Base-by-base conservation (phyloP, 2,329 filamentous ascomycete genomes). In the Fusarium annulatum region DNA sequence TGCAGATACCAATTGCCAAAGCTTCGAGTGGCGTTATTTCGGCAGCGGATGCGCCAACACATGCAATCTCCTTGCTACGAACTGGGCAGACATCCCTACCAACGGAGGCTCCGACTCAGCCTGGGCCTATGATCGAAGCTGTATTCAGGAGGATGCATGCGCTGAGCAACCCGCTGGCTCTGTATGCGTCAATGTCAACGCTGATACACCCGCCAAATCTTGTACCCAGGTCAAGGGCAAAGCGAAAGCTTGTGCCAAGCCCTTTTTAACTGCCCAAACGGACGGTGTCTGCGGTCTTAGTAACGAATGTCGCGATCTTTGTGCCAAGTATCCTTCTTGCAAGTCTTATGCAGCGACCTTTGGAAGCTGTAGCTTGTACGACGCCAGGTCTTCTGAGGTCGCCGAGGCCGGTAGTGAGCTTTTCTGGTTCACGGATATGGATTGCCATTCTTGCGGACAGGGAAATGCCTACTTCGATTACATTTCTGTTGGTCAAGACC, bases 341-440 rank as follows among this genome's bases (percentile, higher is more conserved):
- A 76, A 76, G 49, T 76, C 74, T n/a, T 76, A 73, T 46, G 67
- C 62, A 3, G 61, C 69, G 28, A 70, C 72, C 2, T 72, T 63
- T 43, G 63, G 64, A 0, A 71, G 71, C 26, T 76, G 73, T n/a
- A 72, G 58, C 2, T 33, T 76, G 2, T 76, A 72, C 15, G 14
- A 73, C 3, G 71, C 64, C 3, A 61, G 64, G 3, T 61, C 74
- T 1, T 72, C 73, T 14, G 61, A 76, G 36, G 60, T 74, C 15
- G 74, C 70, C 9, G 53, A 65, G 5, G 39, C 56, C 7, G 46
- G 67, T 1, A n/a, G 36, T 21, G 59, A 69, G 7, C 19, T 59
- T 46, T 61, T 33, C 19, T 51, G 36, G 42, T 76, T 76, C 16
- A 65, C 52, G 7, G 74, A 76, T 16, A 76, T 76, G 64, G 72